Base-by-base conservation (phyloP, 176 grass and related monocot genomes). In the Musa acuminata region DNA sequence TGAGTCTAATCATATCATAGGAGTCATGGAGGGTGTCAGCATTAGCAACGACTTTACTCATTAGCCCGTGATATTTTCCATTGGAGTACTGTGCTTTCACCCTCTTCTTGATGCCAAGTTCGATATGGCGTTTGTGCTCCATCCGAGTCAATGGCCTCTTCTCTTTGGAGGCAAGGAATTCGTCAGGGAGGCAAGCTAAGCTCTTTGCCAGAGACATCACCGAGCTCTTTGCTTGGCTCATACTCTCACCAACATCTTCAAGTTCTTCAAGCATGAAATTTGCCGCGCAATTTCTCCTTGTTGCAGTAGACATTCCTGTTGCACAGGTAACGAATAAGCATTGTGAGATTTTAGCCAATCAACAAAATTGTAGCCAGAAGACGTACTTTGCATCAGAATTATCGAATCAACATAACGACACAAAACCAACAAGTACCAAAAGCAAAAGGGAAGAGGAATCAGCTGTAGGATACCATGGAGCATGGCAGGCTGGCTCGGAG, bases 101-200 rank as follows among this genome's bases (percentile, higher is more conserved):
- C 80, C 87, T 83, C 83, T 87, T 92, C 80, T 97, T 92, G n/a
- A 92, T 87, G 69, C 85, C 81, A 71, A 92, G 89, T 79, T 90
- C 90, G 0, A 85, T 75, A 50, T 92, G 54, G 57, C 93, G 87
- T 79, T 97, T 92, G 51, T 75, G 77, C 77, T 97, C 93, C 72
- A 87, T 85, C 22, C 85, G 81, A 0, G 79, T 29, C 29, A 90
- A 78, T 10, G 93, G 83, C 74, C 62, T 92, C 76, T 55, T 81
- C 58, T 75, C 66, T 53, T 75, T 55, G 68, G 60, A 75, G 66
- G 71, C 17, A 2, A 73, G 72, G 21, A 87, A 87, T 63, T 97
- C 90, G 62, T 97, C 90, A 8, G 87, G 11, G 9, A 97, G 90
- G 16, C 69, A 86, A 19, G 90, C 93, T 62, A 97, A 78, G 49